These are phyloP conservation scores for Bonnemaisonia californica DNA, from an alignment of 31 red algal genomes.

Conservation along the genomic window DNA sequence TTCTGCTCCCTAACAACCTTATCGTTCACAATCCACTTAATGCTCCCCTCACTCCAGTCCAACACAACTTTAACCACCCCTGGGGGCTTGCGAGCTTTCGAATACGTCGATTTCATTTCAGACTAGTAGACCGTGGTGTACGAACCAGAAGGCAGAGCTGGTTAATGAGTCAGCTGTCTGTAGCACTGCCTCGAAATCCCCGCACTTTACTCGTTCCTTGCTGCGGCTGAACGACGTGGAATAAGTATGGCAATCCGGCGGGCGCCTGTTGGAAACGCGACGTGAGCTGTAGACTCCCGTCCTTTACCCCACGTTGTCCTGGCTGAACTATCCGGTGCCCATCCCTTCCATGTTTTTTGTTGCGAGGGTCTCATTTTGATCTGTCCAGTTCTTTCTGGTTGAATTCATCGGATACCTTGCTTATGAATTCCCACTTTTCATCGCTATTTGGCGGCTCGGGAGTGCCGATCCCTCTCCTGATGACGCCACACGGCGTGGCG, in stretches of 20 bases:
- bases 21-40: conserved; percentile 58
- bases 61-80: conserved; percentile 19
- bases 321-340: conserved; percentile 56
- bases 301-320: conserved; percentile 38
- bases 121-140: conserved; percentile 15
- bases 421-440: conserved; percentile 26
- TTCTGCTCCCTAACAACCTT: conserved; percentile 23
- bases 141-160: conserved; percentile 58
- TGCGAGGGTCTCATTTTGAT: conserved; percentile 46
- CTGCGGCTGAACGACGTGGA: conserved; percentile 48
- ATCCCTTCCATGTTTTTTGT: conserved; percentile 53
- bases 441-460: neutral
- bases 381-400: conserved; percentile 7
- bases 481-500: conserved; percentile 9
- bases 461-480: neutral
- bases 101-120: conserved; percentile 74
- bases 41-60: conserved; percentile 34
- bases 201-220: conserved; percentile 38
- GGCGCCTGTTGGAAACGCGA: conserved; percentile 31
- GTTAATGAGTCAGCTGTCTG: conserved; percentile 34
- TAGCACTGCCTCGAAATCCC: conserved; percentile 45
- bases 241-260: conserved; percentile 39
- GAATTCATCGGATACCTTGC: conserved; percentile 39
- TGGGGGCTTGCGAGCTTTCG: conserved; percentile 40
- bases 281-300: conserved; percentile 17